Base-by-base conservation (phyloP, 2,329 filamentous ascomycete genomes). In the Aureobasidium subglaciale region DNA sequence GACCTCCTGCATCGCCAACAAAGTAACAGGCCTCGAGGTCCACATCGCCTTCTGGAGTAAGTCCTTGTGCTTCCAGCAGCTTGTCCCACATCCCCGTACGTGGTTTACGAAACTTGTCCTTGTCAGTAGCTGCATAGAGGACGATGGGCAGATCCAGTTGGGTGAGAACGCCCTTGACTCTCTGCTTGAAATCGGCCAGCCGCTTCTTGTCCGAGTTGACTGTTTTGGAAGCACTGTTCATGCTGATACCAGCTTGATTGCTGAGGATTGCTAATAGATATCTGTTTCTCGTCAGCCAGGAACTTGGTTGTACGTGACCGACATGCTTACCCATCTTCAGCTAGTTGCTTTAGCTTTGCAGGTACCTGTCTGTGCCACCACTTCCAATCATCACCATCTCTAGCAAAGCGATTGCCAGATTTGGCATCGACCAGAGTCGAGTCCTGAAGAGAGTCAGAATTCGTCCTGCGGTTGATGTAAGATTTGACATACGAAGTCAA, bases 361-460 rank as follows among this genome's bases (percentile, higher is more conserved):
- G 90, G 89, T 0, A 97, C 87, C 16, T 73, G 77, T 13, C 72
- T 63, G 68, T 95, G 75, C 90, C 90, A 97, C 93, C 93, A 99
- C 69, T 88, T 90, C 93, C 93, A 99, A 67, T 97, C 92, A 4
- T 77, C 75, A 0, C 84, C 81, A 61, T 84, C 81, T 50, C 79
- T 79, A 2, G 83, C 79, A 65, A 92, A 92, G 49, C 81, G 86
- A 70, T 89, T 93, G 7, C 90, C 90, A 0, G 90, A 95, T 4
- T 83, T 78, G 0, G 90, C 87, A 1, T 77, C 77, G 59, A 99
- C 90, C 30, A 99, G 73, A 0, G 93, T 99, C 7, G 88, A 93
- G 68, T 99, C 93, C 85, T 88, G 16, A n/a, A 30, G 15, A 18
- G 11, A 16, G 48, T 54, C 15, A 43, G 35, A 22, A 32, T 7